Evolutionary conservation across 352 stramenopile species (phyloP).

Genomic region (Thalassiosira ordinaria): DNA sequence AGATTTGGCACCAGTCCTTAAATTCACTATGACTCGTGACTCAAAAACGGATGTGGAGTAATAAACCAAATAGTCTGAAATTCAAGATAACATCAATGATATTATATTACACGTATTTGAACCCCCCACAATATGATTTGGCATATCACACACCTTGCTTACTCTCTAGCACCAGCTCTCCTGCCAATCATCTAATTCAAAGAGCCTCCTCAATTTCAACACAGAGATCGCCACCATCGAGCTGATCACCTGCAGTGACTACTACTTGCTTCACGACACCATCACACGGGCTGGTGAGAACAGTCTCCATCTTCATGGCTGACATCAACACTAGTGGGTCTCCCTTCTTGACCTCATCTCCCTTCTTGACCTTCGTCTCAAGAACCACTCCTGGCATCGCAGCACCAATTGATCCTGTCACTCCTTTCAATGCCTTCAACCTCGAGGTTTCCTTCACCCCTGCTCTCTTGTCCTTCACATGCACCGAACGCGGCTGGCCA

Average conservation of each 20-base stretch:
- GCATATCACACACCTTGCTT: too few relatives aligned
- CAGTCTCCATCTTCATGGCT: constrained; percentile 99
- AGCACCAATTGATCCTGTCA: constrained; percentile 91
- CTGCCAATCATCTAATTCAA: constrained; percentile 21
- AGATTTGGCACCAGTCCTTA: too few relatives aligned
- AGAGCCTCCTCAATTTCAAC: constrained; percentile 92
- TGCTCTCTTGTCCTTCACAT: constrained; percentile 91
- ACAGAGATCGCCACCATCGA: constrained; percentile 93
- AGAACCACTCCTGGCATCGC: constrained; percentile 97
- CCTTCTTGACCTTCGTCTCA: constrained; percentile 92
- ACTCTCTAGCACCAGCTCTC: too few relatives aligned
- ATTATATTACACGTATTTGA: too few relatives aligned
- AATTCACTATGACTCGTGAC: too few relatives aligned
- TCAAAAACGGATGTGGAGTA: too few relatives aligned
- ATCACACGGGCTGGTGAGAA: constrained; percentile 90
- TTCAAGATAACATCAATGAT: too few relatives aligned
- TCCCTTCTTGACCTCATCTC: constrained; percentile 92
- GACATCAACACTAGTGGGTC: constrained; percentile 93
- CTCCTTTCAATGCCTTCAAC: constrained; percentile 89
- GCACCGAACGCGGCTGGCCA: constrained; percentile 90
- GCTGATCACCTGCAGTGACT: constrained; percentile 93
- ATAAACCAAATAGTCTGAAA: too few relatives aligned
- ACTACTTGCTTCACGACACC: constrained; percentile 91
- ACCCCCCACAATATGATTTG: too few relatives aligned
- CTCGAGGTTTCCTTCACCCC: constrained; percentile 78